Evolutionary conservation across 2,329 filamentous ascomycete genomes (phyloP), one percentile per base, ranked within the genome.

Genomic region (Colletotrichum trifolii): DNA sequence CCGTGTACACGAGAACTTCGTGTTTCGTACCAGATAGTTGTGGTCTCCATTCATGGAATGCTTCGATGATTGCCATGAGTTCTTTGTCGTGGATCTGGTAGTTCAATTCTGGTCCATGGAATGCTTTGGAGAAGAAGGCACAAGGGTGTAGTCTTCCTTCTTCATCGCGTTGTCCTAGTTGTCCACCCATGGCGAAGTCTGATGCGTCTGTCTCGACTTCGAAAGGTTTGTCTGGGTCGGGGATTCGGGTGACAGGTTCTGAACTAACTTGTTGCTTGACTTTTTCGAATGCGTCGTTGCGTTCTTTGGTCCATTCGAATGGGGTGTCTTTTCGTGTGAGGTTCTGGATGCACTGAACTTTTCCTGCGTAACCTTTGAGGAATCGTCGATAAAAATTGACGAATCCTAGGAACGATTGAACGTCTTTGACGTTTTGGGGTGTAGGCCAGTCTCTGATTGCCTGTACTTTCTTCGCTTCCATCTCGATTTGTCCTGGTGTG

Each of bases 11-110:
- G 13, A 11, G 13, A 13, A 42, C 38, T 33, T 33, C 17, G 7
- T 40, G 15, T 4, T 53, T 42, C 9, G 36, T 42, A 7, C 15
- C 17, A 9, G 13, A 52, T 5, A 52, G 34, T 39, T 52, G 13
- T 2, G 35, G 48, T 39, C 38, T 54, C 50, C 46, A 65, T 65
- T 56, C 52, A 25, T 54, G 57, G 13, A 61, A 54, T 48, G 43
- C 40, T 38, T 57, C 35, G n/a, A 66, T 49, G 39, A 66, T 61
- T 13, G 36, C 57, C 11, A 61, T 45, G 13, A 66, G 40, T 55
- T 57, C 46, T 38, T 66, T 60, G 38, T 66, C 34, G 40, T 66
- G 48, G 8, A 60, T 60, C 33, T 25, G 33, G 38, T 65, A 59
- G 15, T 60, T 57, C 12, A 55, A 25, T 46, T 40, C 35, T n/a